Percentiles rank a stretch among this genome's conserved stretches.
Evolutionary conservation across 805 yeast species (phyloP).

Genomic region (Myxozyma sirexii): DNA sequence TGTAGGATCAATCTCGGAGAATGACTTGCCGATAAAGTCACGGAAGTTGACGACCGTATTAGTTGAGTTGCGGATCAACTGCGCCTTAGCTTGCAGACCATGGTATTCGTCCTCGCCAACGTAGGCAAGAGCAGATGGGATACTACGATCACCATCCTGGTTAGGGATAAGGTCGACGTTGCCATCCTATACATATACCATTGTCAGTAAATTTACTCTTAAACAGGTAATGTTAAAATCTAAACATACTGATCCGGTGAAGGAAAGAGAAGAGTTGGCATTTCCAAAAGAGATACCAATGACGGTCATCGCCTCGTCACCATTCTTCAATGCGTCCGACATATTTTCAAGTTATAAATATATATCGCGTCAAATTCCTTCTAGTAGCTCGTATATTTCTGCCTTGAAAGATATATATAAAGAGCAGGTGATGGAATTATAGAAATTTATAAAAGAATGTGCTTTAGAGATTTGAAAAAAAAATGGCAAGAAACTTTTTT

Average conservation of each 20-base stretch:
- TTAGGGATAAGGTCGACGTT: slow-evolving; percentile 96
- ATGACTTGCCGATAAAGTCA: slow-evolving; percentile 82
- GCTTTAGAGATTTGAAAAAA: neutral
- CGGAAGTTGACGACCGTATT: slow-evolving; percentile 90
- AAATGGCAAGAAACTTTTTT: neutral
- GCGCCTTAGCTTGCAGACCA: slow-evolving; percentile 94
- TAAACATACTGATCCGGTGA: slow-evolving; percentile 47
- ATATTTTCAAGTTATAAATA: neutral
- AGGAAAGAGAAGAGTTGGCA: slow-evolving; percentile 92
- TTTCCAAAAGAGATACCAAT: slow-evolving; percentile 97
- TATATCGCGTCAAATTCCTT: neutral
- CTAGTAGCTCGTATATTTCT: no score
- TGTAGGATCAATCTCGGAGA: slow-evolving; percentile 67
- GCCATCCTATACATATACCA: slow-evolving; percentile 60
- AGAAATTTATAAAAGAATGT: neutral
- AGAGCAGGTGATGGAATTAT: neutral
- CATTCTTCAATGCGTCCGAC: slow-evolving; percentile 6
- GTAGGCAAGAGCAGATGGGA: slow-evolving; percentile 89
- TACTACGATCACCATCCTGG: slow-evolving; percentile 98
- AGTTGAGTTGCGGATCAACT: slow-evolving; percentile 83
- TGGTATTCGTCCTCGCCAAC: slow-evolving; percentile 95
- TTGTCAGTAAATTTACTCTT: neutral
- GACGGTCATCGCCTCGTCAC: slow-evolving; percentile 50
- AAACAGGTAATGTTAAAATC: no score
- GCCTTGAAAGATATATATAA: neutral